phyloP scores from a whole-genome alignment of 2,329 filamentous ascomycete species.

The Colletotrichum brevisporum region DNA sequence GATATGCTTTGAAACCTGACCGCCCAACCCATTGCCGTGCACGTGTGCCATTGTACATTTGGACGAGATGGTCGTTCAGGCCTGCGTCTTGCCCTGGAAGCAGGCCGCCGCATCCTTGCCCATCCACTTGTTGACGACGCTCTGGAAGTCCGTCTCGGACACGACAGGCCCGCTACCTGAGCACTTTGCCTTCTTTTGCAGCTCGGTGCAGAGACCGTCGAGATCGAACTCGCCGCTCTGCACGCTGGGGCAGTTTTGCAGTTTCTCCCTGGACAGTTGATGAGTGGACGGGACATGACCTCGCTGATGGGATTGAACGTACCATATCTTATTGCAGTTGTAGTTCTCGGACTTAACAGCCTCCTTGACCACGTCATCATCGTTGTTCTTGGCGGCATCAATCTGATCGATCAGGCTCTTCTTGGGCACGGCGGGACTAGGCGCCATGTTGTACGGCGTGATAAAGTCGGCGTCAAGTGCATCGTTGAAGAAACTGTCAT shows the following conservation, averaged over 20 bases:
- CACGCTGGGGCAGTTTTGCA: slow-evolving; percentile 89
- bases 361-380: slow-evolving; percentile 71
- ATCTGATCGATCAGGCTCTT: slow-evolving; percentile 84
- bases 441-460: slow-evolving; percentile 81
- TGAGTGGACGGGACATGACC: slow-evolving; percentile 55
- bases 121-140: slow-evolving; percentile 77
- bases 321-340: slow-evolving; percentile 95
- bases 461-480: slow-evolving; percentile 86
- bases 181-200: slow-evolving; percentile 96
- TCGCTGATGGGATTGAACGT: slow-evolving; percentile 53
- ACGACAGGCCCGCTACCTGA: slow-evolving; percentile 92
- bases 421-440: slow-evolving; percentile 65
- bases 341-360: slow-evolving; percentile 67
- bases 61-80: slow-evolving; percentile 17
- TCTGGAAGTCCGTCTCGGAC: slow-evolving; percentile 89
- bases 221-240: slow-evolving; percentile 94
- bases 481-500: slow-evolving; percentile 79
- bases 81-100: slow-evolving; percentile 48
- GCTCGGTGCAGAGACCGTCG: slow-evolving; percentile 90
- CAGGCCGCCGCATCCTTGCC: slow-evolving; percentile 56
- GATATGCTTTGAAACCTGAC: slow-evolving; percentile 33
- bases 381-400: slow-evolving; percentile 79
- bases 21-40: slow-evolving; percentile 21
- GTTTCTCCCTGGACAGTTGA: slow-evolving; percentile 79
- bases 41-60: slow-evolving; percentile 36